A percentile compares a stretch with the other conserved stretches of the same genome.
Conservation (phyloP, 2,329 filamentous ascomycete genomes). For the Cadophora malorum region DNA sequence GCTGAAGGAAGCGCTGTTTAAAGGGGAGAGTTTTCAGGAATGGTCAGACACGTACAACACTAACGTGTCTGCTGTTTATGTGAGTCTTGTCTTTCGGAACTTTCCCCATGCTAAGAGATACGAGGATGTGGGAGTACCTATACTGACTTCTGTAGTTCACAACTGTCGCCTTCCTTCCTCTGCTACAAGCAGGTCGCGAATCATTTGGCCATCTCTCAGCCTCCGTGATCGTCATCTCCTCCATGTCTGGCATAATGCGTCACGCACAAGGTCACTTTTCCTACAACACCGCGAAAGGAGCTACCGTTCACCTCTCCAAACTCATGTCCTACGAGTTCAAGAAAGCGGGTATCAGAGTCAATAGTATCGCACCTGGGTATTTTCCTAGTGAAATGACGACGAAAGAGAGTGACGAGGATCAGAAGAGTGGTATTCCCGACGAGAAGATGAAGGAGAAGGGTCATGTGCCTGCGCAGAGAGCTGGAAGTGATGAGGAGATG, state of each 20-base stretch:
- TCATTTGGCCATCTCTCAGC: slow-evolving; percentile 43
- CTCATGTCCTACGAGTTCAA: slow-evolving; percentile 61
- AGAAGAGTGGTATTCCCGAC: slow-evolving; percentile 58
- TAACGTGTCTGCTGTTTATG: slow-evolving; percentile 70
- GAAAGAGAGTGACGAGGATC: slow-evolving; percentile 52
- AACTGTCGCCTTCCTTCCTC: slow-evolving; percentile 65
- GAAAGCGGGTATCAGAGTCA: slow-evolving; percentile 60
- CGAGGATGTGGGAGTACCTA: background rate
- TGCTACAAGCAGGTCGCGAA: slow-evolving; percentile 63
- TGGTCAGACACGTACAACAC: slow-evolving; percentile 76
- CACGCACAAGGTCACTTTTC: slow-evolving; percentile 41
- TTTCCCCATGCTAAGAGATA: background rate
- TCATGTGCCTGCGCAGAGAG: slow-evolving; percentile 55
- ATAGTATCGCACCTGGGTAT: slow-evolving; percentile 62
- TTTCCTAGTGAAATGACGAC: slow-evolving; percentile 64
- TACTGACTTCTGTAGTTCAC: slow-evolving; percentile 51
- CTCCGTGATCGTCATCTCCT: slow-evolving; percentile 42
- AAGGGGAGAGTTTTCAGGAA: slow-evolving; percentile 61
- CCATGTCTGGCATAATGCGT: slow-evolving; percentile 42
- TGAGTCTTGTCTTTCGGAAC: background rate
- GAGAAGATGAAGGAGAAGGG: slow-evolving; percentile 58
- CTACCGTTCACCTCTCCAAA: slow-evolving; percentile 59
- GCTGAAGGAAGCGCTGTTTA: slow-evolving; percentile 66
- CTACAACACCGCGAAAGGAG: slow-evolving; percentile 54
- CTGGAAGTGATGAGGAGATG: slow-evolving; percentile 59